These are phyloP conservation scores for Backusella tuberculispora DNA, from an alignment of 192 early-diverging fungal genomes.

Conservation along the genomic window DNA sequence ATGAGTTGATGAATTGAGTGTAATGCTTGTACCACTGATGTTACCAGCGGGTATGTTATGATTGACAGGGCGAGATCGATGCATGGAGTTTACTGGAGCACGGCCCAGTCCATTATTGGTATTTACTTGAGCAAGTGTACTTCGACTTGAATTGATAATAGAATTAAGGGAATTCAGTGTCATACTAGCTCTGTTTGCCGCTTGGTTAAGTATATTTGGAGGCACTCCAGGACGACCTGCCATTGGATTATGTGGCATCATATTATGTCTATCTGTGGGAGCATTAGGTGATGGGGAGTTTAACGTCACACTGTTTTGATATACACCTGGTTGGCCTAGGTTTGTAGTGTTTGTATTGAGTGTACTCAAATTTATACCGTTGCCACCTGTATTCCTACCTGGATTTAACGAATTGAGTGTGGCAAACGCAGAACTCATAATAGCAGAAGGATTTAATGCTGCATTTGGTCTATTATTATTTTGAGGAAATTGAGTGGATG, in stretches of 20 bases:
- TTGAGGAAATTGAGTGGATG: background rate
- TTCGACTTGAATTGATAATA: background rate
- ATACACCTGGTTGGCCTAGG: background rate
- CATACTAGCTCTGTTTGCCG: background rate
- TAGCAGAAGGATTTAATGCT: background rate
- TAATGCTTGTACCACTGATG: background rate
- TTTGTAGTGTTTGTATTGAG: background rate
- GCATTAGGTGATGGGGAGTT: background rate
- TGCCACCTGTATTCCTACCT: constrained; percentile 11
- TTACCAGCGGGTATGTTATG: background rate
- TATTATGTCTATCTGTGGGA: background rate
- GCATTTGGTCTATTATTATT: background rate
- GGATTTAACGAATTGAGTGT: background rate
- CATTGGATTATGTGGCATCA: background rate
- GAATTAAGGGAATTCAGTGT: background rate
- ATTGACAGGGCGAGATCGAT: background rate
- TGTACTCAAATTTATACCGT: constrained; percentile 1
- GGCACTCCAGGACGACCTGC: background rate
- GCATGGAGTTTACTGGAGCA: background rate
- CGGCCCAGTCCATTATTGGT: background rate
- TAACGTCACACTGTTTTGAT: background rate
- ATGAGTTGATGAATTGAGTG: background rate
- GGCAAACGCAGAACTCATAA: constrained; percentile 6
- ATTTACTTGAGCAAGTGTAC: background rate
- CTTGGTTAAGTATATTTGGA: background rate